These are phyloP conservation scores for Linnemannia exigua DNA, from an alignment of 192 early-diverging fungal genomes.

Conservation along the genomic window DNA sequence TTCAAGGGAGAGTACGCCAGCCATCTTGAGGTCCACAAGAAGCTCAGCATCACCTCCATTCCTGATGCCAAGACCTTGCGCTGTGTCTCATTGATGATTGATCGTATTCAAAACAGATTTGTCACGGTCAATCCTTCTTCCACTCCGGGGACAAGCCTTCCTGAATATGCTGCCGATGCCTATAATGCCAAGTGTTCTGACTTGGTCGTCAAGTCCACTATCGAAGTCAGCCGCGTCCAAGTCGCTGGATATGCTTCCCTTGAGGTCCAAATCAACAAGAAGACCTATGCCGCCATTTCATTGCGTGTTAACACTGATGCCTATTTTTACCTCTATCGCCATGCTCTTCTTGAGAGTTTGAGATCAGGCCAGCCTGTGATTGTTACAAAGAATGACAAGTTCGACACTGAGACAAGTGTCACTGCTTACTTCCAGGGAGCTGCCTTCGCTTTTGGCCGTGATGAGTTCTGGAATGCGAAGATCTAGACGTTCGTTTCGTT, in stretches of 20 bases:
- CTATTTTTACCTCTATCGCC: no score
- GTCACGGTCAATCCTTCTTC: not conserved
- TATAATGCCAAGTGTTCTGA: not conserved
- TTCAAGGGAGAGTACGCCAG: not conserved
- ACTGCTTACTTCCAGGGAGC: no score
- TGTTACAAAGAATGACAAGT: no score
- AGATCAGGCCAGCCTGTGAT: no score
- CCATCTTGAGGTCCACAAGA: not conserved
- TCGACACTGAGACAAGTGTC: no score
- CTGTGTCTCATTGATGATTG: not conserved
- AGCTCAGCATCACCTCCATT: not conserved
- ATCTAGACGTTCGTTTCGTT: no score
- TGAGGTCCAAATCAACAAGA: no score
- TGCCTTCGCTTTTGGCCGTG: no score
- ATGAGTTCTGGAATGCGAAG: no score
- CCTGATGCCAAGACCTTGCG: not conserved
- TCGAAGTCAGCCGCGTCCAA: not conserved
- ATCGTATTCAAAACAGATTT: not conserved
- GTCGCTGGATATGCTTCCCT: not conserved
- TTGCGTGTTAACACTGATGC: no score
- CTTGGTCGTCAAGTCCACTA: not conserved
- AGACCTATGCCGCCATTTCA: no score
- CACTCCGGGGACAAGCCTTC: not conserved
- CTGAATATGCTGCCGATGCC: not conserved
- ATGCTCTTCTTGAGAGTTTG: no score